Base-by-base conservation (phyloP, 2,329 filamentous ascomycete species). In the Fonsecaea nubica region DNA sequence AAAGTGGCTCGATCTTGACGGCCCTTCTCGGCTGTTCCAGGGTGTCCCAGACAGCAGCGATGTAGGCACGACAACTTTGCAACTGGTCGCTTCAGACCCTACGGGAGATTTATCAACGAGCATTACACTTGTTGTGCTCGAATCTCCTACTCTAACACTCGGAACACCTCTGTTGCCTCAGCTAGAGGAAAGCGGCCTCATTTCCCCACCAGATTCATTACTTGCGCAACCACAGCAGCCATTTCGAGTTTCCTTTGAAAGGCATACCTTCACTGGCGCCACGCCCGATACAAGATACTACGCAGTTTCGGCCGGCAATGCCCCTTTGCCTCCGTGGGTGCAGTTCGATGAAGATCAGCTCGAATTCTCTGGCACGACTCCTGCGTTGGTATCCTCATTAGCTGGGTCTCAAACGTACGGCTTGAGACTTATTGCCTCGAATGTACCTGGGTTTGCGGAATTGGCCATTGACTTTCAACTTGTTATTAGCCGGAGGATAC, bases 291-390 rank as follows among this genome's bases (percentile, higher is more conserved):
- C 87, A 30, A 80, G 80, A 65, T 96, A 93, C 77, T 94, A 95
- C 75, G 91, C 92, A 8, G 88, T 90, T 2, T 90, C 91, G 3
- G 83, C 83, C 4, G 86, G 94, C 74, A 91, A 91, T 74, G 91
- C 90, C n/a, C 92, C 93, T 40, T 80, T 97, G 40, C 93, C 93
- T 21, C 89, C 92, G 0, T 97, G 93, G 93, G 81, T 96, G 53
- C 80, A 80, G n/a, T 97, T 97, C 74, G 86, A 95, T 71, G 75
- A 85, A 0, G 75, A 75, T 1, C 82, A 78, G 0, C 79, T 96
- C 45, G 84, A 83, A 0, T 96, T 96, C 72, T 86, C 85, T 0
- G 93, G 93, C 30, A 86, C 79, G 38, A 90, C 90, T 1, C 92
- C 92, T 0, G 80, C 87, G 0, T 82, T 88, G 55, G 84, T 86